phyloP scores from a whole-genome alignment of 1,139 yeast genomes.

The Candida anutae region DNA sequence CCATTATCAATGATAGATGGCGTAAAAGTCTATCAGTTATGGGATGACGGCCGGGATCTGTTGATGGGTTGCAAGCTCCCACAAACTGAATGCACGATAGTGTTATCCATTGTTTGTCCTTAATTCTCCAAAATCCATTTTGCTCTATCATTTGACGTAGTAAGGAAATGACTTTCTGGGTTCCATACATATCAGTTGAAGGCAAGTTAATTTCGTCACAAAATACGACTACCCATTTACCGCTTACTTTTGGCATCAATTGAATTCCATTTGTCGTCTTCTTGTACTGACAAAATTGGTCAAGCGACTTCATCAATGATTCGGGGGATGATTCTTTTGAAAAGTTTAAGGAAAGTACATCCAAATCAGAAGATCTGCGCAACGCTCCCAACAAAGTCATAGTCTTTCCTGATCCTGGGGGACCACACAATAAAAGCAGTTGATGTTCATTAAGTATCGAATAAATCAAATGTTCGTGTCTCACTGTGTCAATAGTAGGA shows the following conservation, averaged over 20 bases:
- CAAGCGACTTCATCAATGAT: slow-evolving; percentile 56
- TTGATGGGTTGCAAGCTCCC: slow-evolving; percentile 92
- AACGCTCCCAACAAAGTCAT: slow-evolving; percentile 77
- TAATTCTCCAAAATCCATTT: slow-evolving; percentile 68
- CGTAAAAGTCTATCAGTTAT: slow-evolving; percentile 62
- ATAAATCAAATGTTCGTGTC: slow-evolving; percentile 57
- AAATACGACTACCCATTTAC: slow-evolving; percentile 75
- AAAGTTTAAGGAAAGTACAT: slow-evolving; percentile 66
- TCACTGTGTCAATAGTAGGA: slow-evolving; percentile 72
- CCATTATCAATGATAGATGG: slow-evolving; percentile 60
- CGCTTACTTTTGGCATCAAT: slow-evolving; percentile 53
- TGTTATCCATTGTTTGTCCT: slow-evolving; percentile 58
- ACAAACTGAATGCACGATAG: slow-evolving; percentile 70
- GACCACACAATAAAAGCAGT: slow-evolving; percentile 80
- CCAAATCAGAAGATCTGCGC: slow-evolving; percentile 48
- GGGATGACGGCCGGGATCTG: slow-evolving; percentile 65
- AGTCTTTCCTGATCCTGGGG: slow-evolving; percentile 97
- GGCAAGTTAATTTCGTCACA: slow-evolving; percentile 94
- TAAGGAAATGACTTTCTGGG: slow-evolving; percentile 69
- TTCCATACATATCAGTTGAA: slow-evolving; percentile 60
- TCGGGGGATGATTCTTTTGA: slow-evolving; percentile 73
- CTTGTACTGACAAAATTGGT: slow-evolving; percentile 63
- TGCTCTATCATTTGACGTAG: slow-evolving; percentile 70
- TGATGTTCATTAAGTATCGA: slow-evolving; percentile 49
- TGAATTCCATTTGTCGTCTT: slow-evolving; percentile 43